Evolutionary conservation across 208 protist genomes (phyloP), one percentile per base, ranked within the genome.

Genomic region (Leishmania major): DNA sequence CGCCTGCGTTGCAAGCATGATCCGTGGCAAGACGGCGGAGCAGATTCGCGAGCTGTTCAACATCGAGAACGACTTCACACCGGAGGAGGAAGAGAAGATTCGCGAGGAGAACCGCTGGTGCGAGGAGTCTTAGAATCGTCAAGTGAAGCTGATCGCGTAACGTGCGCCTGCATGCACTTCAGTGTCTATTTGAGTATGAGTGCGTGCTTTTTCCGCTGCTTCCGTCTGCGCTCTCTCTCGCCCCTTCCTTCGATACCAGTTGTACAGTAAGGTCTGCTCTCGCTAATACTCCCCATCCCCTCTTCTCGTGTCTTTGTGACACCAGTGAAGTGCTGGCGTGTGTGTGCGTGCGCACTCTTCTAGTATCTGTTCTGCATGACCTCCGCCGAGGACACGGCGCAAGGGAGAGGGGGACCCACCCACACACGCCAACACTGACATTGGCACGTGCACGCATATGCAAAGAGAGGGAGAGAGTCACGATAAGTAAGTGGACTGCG

Each of bases 41-140:
- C 85, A 99, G 87, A 99, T 99, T 66, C 91, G 97, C 19, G 83
- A 87, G 53, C 91, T 98, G 40, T 99, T 99, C 84, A 98, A 98
- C 90, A 98, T 99, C 89, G 97, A 98, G 84, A 98, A 98, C 82
- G 98, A 99, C 79, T 99, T 99, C 84, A 98, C 94, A 3, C 96
- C 95, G 4, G 97, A 98, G 79, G 98, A 99, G 85, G 97, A 98
- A 84, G 95, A 96, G 80, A 97, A 95, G 86, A 97, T 97, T 67
- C 85, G 90, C 17, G 93, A 97, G 72, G 93, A 97, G 84, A 97
- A 97, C 87, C 85, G 88, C 70, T 97, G 93, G 93, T 97, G 93
- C 79, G 93, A 95, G 79, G 92, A 97, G 87, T 91, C 89, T 43
- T 97, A 93, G 40, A 53, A 49, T 69, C 22, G 11, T 17, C 62